Conservation (phyloP, 306 rosid genomes). For the Arachis stenosperma region DNA sequence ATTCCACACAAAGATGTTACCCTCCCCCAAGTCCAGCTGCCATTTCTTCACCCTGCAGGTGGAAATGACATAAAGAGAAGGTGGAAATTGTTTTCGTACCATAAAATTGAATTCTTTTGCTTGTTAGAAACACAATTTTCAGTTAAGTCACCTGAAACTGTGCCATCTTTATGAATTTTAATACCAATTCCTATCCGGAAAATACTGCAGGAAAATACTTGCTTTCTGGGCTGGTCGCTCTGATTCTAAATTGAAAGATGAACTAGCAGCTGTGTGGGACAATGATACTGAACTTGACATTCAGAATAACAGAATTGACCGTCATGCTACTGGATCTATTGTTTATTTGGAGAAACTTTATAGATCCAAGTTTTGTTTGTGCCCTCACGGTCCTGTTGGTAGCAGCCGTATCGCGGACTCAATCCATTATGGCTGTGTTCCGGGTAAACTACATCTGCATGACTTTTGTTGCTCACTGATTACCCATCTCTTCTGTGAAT, state of each 20-base stretch:
- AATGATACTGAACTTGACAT: constrained; percentile 42
- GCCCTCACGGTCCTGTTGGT: constrained; percentile 37
- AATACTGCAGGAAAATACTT: constrained; percentile 32
- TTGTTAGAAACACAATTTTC: neutral
- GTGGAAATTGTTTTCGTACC: neutral
- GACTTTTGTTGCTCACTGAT: neutral
- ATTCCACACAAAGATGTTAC: constrained; percentile 44
- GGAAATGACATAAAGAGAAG: constrained; percentile 11
- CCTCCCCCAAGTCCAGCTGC: constrained; percentile 43
- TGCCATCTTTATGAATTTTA: neutral
- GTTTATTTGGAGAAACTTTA: constrained; percentile 32
- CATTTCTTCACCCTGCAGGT: constrained; percentile 29
- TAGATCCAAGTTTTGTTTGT: constrained; percentile 36
- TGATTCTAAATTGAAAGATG: constrained; percentile 30
- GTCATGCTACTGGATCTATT: constrained; percentile 14
- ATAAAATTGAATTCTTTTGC: constrained; percentile 2
- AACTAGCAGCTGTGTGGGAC: constrained; percentile 25
- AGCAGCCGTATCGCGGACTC: constrained; percentile 39
- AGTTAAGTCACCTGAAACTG: neutral
- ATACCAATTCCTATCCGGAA: neutral
- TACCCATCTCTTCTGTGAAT: neutral
- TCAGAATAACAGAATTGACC: constrained; percentile 34
- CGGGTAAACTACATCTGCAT: constrained; percentile 36
- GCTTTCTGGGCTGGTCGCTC: constrained; percentile 45
- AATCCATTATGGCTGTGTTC: constrained; percentile 47